These are phyloP conservation scores for Trametes cubensis DNA, from an alignment of 768 basidiomycete species.

Conservation along the genomic window DNA sequence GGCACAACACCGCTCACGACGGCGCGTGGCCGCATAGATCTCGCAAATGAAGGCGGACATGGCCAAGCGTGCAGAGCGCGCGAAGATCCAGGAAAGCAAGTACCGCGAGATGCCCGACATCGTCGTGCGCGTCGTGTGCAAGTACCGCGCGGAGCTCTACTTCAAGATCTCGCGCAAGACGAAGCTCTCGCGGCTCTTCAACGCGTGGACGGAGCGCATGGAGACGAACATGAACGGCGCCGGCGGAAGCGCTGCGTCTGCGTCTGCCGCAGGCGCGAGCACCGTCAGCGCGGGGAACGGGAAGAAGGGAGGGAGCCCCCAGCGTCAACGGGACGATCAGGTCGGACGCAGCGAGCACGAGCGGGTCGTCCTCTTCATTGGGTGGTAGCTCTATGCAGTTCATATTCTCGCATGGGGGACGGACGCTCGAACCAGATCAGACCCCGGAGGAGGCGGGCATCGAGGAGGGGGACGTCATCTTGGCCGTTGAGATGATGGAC, in stretches of 20 bases:
- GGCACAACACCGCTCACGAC: too few species aligned
- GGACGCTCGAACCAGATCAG: constrained; percentile 76
- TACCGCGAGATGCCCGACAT: constrained; percentile 89
- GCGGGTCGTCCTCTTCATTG: constrained; percentile 19
- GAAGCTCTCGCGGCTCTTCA: constrained; percentile 79
- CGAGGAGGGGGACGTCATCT: constrained; percentile 87
- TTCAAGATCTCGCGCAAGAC: constrained; percentile 94
- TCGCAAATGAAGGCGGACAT: constrained; percentile 82
- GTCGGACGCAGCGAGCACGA: constrained; percentile 43
- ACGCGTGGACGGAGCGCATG: constrained; percentile 90
- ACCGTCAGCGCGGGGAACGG: constrained; percentile 38
- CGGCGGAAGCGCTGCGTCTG: neutral
- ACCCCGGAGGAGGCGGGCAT: constrained; percentile 87
- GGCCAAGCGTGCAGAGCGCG: constrained; percentile 77
- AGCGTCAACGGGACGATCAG: constrained; percentile 55
- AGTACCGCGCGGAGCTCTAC: constrained; percentile 87
- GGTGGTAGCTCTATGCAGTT: constrained; percentile 65
- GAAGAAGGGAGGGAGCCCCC: constrained; percentile 46
- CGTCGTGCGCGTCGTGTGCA: constrained; percentile 85
- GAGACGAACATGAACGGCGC: constrained; percentile 42
- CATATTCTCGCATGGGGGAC: constrained; percentile 82
- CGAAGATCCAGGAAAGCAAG: constrained; percentile 76
- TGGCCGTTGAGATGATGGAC: constrained; percentile 90
- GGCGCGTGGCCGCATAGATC: constrained; percentile 47
- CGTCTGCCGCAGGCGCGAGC: constrained; percentile 6